phyloP scores from a whole-genome alignment of 768 basidiomycete species.

The Clathrus columnatus region DNA sequence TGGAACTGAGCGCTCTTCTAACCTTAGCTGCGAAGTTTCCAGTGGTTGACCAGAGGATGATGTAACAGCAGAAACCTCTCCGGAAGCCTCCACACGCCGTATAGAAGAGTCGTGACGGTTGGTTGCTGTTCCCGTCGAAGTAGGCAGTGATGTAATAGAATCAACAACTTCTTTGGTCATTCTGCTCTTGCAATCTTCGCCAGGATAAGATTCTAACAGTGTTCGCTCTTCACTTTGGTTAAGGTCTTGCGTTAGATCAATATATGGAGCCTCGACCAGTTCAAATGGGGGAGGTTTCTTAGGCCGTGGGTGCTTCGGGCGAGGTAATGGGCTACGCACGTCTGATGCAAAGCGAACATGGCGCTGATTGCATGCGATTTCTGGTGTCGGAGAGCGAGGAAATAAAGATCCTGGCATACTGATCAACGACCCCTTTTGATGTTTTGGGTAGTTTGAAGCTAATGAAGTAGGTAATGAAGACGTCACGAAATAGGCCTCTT shows the following conservation, averaged over 20 bases:
- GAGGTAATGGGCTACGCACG: constrained; percentile 6
- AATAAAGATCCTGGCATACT: constrained; percentile 79
- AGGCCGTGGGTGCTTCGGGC: background rate
- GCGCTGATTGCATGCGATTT: constrained; percentile 28
- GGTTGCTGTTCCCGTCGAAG: no score
- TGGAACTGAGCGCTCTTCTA: background rate
- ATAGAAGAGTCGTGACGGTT: background rate
- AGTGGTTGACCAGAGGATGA: background rate
- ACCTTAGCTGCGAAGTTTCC: background rate
- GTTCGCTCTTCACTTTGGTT: background rate
- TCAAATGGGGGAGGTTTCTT: background rate
- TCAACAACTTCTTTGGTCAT: no score
- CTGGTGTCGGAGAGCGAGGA: constrained; percentile 60
- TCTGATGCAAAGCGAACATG: constrained; percentile 34
- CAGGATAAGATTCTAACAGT: background rate
- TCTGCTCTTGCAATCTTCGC: no score
- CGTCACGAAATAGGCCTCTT: background rate
- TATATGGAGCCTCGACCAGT: background rate
- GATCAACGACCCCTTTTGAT: constrained; percentile 29
- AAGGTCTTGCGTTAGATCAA: background rate
- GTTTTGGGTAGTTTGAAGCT: constrained; percentile 26
- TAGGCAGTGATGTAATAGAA: no score
- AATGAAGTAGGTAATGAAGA: constrained; percentile 22
- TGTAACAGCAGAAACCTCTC: background rate
- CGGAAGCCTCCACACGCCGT: no score